Evolutionary conservation across 1,139 yeast species (phyloP).

Genomic region (Debaryomyces coudertii): DNA sequence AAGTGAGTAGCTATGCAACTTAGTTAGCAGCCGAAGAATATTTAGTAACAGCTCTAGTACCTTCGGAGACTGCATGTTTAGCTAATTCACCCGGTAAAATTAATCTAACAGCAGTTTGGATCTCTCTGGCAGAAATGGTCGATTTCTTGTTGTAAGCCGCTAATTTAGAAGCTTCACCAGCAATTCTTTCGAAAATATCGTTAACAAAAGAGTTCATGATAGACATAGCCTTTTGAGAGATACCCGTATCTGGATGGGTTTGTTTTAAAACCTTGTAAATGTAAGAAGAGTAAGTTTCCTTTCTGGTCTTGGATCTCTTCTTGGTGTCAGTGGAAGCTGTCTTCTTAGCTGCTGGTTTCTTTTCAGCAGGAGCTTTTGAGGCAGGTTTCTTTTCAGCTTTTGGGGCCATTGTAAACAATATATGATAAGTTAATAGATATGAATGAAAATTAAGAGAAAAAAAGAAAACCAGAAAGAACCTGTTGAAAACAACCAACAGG

Average conservation of each 20-base stretch:
- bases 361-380: conserved; percentile 97
- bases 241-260: conserved; percentile 99
- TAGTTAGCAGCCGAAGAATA: conserved; percentile 83
- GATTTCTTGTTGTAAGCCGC: conserved; percentile 99
- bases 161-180: conserved; percentile 97
- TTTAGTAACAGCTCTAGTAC: conserved; percentile 99
- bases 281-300: conserved; percentile 98
- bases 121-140: conserved; percentile 98
- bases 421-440: conserved; percentile 86
- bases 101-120: conserved; percentile 98
- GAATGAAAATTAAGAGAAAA: background rate
- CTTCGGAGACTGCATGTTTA: conserved; percentile 98
- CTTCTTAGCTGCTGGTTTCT: conserved; percentile 96
- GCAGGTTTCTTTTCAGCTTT: conserved; percentile 99
- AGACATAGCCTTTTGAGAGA: conserved; percentile 98
- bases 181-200: conserved; percentile 94
- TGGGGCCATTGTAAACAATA: conserved; percentile 87
- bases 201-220: conserved; percentile 98
- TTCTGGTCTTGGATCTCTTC: conserved; percentile 97
- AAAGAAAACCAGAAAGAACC: background rate
- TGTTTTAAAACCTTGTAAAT: conserved; percentile 98
- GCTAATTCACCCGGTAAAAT: conserved; percentile 99
- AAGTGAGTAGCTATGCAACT: conserved; percentile 15
- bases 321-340: conserved; percentile 82
- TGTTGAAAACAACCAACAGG: background rate